Conservation (phyloP, 192 early-diverging fungal species). For the Gamsiella multidivaricata region DNA sequence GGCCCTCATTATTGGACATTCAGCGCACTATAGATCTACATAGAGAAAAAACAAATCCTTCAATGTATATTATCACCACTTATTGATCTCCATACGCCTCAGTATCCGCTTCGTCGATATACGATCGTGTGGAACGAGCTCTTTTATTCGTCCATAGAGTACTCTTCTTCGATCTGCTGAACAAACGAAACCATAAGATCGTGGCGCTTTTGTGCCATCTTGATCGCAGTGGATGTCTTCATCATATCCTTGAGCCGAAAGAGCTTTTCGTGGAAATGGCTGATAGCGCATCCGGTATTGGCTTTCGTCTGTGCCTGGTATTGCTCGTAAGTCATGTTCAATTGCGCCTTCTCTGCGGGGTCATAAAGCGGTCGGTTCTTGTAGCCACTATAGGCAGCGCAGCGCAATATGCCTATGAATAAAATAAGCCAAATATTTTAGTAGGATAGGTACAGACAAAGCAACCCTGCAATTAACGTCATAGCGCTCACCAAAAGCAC, state of each 20-base stretch:
- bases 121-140: no score
- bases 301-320: slow-evolving; percentile 64
- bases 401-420: slow-evolving; percentile 67
- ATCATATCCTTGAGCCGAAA: slow-evolving; percentile 71
- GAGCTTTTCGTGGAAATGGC: slow-evolving; percentile 80
- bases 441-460: no score
- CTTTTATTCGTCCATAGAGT: slow-evolving; percentile 54
- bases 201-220: slow-evolving; percentile 69
- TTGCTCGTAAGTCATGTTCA: slow-evolving; percentile 69
- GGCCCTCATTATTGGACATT: no score
- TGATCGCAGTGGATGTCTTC: slow-evolving; percentile 65
- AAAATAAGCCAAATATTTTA: no score
- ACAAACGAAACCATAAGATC: slow-evolving; percentile 69
- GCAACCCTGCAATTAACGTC: not conserved
- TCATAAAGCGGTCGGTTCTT: slow-evolving; percentile 68
- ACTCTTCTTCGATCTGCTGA: slow-evolving; percentile 66
- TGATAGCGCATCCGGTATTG: slow-evolving; percentile 65
- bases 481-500: slow-evolving; percentile 69
- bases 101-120: not conserved
- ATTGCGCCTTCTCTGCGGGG: slow-evolving; percentile 59
- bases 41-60: no score
- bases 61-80: slow-evolving; percentile 2
- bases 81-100: not conserved
- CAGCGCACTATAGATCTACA: no score
- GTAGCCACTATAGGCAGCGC: slow-evolving; percentile 76